Percentiles rank a stretch among this genome's conserved stretches.
Conservation (phyloP, 768 basidiomycete genomes). For the Tubosaeta sp. region DNA sequence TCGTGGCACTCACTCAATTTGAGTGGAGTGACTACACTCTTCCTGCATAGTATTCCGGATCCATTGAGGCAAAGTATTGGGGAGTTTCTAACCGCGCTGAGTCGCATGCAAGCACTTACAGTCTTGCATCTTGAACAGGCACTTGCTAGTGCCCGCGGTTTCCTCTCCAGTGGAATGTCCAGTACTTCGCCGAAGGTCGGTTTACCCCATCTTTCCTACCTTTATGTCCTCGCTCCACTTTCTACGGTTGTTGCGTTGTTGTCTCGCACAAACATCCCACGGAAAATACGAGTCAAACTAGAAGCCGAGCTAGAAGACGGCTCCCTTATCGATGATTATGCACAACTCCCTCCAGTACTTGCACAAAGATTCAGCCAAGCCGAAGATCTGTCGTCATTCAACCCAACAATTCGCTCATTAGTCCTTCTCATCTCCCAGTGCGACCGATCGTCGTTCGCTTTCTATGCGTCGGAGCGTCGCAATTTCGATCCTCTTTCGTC, state of each 20-base stretch:
- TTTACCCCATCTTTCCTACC: background rate
- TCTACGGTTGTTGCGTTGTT: background rate
- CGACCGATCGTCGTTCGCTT: background rate
- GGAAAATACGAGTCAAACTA: background rate
- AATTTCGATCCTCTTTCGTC: background rate
- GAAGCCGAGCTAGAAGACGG: too few species aligned
- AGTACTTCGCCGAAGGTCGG: background rate
- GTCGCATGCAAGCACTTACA: constrained; percentile 32
- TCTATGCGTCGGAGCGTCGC: background rate
- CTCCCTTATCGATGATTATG: background rate
- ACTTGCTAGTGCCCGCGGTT: constrained; percentile 10
- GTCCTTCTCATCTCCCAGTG: background rate
- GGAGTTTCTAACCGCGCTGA: constrained; percentile 31
- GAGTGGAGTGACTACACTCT: background rate
- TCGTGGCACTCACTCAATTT: background rate
- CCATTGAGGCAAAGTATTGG: constrained; percentile 18
- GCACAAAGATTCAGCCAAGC: background rate
- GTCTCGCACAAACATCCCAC: background rate
- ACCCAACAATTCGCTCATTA: background rate
- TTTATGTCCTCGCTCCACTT: background rate
- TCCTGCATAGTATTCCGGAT: background rate
- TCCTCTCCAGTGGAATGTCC: background rate
- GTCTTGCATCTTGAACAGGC: constrained; percentile 30
- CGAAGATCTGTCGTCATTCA: background rate
- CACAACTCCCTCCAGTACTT: background rate